Base-by-base conservation (phyloP, 2,329 filamentous ascomycete genomes). In the Mycocentrospora acerina region DNA sequence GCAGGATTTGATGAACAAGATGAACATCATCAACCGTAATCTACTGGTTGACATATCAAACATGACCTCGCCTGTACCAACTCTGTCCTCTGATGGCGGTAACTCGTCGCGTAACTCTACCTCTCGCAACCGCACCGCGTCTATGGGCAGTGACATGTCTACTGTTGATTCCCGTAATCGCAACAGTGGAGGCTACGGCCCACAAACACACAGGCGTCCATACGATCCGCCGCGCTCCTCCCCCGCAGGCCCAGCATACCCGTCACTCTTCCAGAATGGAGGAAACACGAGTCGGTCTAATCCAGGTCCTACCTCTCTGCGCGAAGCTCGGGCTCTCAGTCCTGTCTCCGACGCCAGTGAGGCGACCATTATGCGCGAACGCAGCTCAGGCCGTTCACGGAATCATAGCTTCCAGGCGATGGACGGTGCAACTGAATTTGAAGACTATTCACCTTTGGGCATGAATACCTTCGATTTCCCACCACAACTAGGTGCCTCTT, bases 11-110 rank as follows among this genome's bases (percentile, higher is more conserved):
- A 79, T 85, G 48, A 75, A 90, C 14, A 76, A 81, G 49, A 79
- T 78, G 32, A 78, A 96, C 30, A 81, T 82, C 13, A 86, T 95
- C 66, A 95, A 94, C 59, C 86, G 87, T 13, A 74, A 76, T 5
- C 54, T 82, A 64, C 61, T 86, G 68, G 64, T 81, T 54, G 73
- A 83, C 61, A 66, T 79, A 61, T 64, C 77, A 69, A 68, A 85
- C 71, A 77, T 81, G 64, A 71, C 77, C 26, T 81, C 82, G 2
- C 71, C 79, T 10, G 66, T 70, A 4, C 71, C 72, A 2, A 73
- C 69, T 2, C 58, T 68, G 12, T 58, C 65, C 13, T 59, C 62
- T 3, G 71, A 71, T 19, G 71, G 70, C 19, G 57, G 61, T 26
- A 55, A 58, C 19, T 69, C 66, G 4, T 49, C 61, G n/a, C 67